These are phyloP conservation scores for Lophiostoma macrostomum DNA, from an alignment of 495 filamentous ascomycete genomes.

Conservation along the genomic window DNA sequence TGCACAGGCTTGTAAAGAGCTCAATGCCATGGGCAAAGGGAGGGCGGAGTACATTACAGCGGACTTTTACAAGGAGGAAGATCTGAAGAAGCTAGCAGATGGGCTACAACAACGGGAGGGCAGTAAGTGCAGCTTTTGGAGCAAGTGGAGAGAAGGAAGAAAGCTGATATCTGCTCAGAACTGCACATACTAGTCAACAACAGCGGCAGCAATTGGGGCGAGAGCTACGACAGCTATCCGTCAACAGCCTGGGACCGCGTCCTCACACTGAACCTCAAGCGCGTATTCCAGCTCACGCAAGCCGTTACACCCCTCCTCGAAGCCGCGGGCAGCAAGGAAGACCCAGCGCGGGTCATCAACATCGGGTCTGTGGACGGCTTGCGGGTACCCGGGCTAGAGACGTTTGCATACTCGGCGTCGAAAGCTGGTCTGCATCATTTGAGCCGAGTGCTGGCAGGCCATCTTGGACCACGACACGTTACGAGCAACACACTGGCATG, in stretches of 20 bases:
- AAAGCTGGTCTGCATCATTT: constrained; percentile 76
- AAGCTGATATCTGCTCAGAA: constrained; percentile 39
- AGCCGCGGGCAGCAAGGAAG: constrained; percentile 45
- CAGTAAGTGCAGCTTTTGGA: constrained; percentile 42
- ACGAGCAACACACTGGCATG: constrained; percentile 76
- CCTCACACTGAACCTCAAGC: constrained; percentile 74
- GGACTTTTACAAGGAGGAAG: constrained; percentile 73
- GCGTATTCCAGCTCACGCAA: constrained; percentile 76
- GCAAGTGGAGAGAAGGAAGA: background rate
- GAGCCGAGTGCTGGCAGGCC: constrained; percentile 65
- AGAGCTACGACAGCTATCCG: constrained; percentile 63
- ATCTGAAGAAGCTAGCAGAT: constrained; percentile 60
- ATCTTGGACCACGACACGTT: constrained; percentile 66
- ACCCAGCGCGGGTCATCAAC: constrained; percentile 69
- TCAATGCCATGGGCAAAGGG: constrained; percentile 62
- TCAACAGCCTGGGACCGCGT: constrained; percentile 67
- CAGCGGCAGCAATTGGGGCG: constrained; percentile 72
- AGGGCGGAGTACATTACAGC: constrained; percentile 63
- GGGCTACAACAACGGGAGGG: constrained; percentile 62
- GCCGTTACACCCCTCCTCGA: constrained; percentile 69
- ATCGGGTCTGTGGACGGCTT: constrained; percentile 72
- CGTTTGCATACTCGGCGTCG: constrained; percentile 70
- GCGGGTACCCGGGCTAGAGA: constrained; percentile 63
- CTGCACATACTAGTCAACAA: constrained; percentile 81
- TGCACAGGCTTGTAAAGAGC: constrained; percentile 55